Percentiles rank a stretch among this genome's conserved stretches.
Evolutionary conservation across 805 yeast genomes (phyloP).

Genomic region (Ogataea trehalophila): DNA sequence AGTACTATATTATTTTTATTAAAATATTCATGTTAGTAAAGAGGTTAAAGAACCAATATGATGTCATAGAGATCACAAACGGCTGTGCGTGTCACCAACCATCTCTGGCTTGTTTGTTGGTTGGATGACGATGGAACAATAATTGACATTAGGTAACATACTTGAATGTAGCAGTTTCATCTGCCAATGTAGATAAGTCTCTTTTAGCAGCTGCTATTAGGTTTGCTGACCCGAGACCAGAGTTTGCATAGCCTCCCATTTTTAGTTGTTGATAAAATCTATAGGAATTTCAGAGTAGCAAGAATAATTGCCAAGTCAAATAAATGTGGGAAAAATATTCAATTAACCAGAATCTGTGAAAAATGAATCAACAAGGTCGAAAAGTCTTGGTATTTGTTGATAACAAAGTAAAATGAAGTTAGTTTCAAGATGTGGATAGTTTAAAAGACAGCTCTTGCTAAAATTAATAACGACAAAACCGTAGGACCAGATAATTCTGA

Average conservation of each 20-base stretch:
- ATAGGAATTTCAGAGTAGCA: not conserved
- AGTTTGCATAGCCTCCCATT: constrained; percentile 30
- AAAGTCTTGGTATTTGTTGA: too few species aligned
- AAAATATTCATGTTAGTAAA: not conserved
- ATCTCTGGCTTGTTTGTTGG: not conserved
- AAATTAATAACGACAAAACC: too few species aligned
- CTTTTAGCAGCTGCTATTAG: constrained; percentile 19
- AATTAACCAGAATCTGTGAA: not conserved
- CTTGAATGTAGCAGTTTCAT: constrained; percentile 32
- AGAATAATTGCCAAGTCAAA: not conserved
- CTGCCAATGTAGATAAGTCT: constrained; percentile 26
- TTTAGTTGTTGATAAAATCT: not conserved
- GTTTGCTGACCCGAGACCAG: constrained; percentile 29
- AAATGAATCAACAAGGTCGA: too few species aligned
- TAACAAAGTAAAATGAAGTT: too few species aligned
- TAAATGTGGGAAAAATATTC: not conserved
- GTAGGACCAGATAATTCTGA: too few species aligned
- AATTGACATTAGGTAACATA: too few species aligned
- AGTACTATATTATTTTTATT: constrained; percentile 15
- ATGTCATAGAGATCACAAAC: too few species aligned
- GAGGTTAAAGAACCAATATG: too few species aligned
- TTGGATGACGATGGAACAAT: not conserved
- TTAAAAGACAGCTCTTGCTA: too few species aligned
- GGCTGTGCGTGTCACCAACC: too few species aligned
- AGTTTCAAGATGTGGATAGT: too few species aligned